Evolutionary conservation across 2,329 filamentous ascomycete species (phyloP), one percentile per base, ranked within the genome.

Genomic region (Diaporthe sp.): DNA sequence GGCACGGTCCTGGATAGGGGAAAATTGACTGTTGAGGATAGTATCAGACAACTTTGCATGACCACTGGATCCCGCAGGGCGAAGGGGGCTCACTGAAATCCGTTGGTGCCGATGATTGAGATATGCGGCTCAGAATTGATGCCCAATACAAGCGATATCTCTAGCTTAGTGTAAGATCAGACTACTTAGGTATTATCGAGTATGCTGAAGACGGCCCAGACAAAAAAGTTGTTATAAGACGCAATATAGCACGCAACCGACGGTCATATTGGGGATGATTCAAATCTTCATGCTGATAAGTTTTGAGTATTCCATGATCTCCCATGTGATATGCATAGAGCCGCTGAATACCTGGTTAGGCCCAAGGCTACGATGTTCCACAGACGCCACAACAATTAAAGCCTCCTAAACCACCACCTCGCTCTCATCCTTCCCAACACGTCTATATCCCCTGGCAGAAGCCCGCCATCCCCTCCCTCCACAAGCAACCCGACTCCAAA

Each of bases 371-470:
- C n/a, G n/a, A 31, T 22, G 2, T 49, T 10, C 28, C 1, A n/a
- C 2, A 2, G 34, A 28, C 17, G 13, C 57, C 57, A 10, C 12
- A 9, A 3, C 2, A 19, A 22, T 10, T 12, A 25, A 4, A 13
- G 1, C 34, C 4, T 25, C 34, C 31, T 49, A 60, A 31, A 62
- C n/a, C 34, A 72, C 58, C 22, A 61, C 15, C n/a, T 61, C 44
- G 6, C 6, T 31, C 57, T 75, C 73, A 19, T 72, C 68, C 15
- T 71, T 75, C 1, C 49, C 67, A 58, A 75, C 67, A 17, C 53
- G 46, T 17, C 31, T 72, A 10, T 75, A 75, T 5, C 57, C 73
- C n/a, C 10, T 55, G 22, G 44, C 10, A 5, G 58, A 51, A n/a
- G 37, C 49, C 22, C 67, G 31, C 51, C 57, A 61, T 0, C 37